These are phyloP conservation scores for Thielaviopsis cerberus DNA, from an alignment of 2,329 filamentous ascomycete genomes.

Conservation along the genomic window DNA sequence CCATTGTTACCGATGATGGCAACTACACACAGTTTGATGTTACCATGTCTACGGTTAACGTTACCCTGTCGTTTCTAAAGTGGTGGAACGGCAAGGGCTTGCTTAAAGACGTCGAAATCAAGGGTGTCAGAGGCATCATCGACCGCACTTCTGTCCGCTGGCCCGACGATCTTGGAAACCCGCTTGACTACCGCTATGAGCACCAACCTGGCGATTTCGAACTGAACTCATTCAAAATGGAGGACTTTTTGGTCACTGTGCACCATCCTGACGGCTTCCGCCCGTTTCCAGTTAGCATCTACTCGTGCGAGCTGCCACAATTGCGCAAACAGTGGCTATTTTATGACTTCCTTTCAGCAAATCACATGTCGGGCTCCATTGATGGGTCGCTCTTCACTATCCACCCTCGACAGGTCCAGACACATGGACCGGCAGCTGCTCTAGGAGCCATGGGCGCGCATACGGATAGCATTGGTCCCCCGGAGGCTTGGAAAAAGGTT, in stretches of 20 bases:
- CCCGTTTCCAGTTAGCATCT: conserved; percentile 91
- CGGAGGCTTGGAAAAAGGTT: conserved; percentile 80
- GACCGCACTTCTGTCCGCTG: conserved; percentile 73
- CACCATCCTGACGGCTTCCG: conserved; percentile 81
- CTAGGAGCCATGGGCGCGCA: conserved; percentile 9
- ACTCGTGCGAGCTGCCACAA: conserved; percentile 81
- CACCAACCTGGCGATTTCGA: conserved; percentile 90
- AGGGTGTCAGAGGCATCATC: conserved; percentile 78
- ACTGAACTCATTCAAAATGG: conserved; percentile 89
- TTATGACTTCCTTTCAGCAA: conserved; percentile 90
- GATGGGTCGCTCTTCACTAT: conserved; percentile 95
- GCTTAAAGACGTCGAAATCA: conserved; percentile 80
- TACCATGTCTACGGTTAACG: conserved; percentile 85
- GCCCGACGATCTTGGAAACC: conserved; percentile 47
- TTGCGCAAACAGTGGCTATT: conserved; percentile 92
- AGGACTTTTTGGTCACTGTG: conserved; percentile 77
- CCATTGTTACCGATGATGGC: conserved; percentile 54
- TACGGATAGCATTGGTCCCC: conserved; percentile 37
- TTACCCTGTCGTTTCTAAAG: conserved; percentile 90
- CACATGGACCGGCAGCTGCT: conserved; percentile 7
- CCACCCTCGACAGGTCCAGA: conserved; percentile 75
- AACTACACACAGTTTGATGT: conserved; percentile 98
- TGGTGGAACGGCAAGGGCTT: conserved; percentile 97
- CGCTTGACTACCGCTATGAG: conserved; percentile 69
- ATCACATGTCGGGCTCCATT: conserved; percentile 87